Base-by-base conservation (phyloP, 1,284 basidiomycete genomes). In the Leccinum discolor region DNA sequence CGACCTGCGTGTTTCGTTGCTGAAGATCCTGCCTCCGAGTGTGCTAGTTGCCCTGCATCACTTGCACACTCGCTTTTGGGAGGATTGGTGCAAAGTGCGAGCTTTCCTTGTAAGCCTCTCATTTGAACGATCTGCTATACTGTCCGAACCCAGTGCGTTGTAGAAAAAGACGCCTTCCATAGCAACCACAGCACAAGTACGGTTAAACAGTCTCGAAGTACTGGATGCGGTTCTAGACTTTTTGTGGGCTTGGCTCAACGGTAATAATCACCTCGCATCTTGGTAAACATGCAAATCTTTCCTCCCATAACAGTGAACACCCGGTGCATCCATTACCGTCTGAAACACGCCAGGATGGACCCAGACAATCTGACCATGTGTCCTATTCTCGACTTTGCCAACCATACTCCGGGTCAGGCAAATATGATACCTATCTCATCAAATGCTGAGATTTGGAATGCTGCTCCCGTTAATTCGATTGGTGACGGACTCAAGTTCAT, bases 161-260 rank as follows among this genome's bases (percentile, higher is more conserved):
- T 50, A 72, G 70, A 65, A 65, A 62, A 67, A 14, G 14, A 67
- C 61, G 40, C 63, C 67, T 14, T 64, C 54, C 16, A 61, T 66
- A 29, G 26, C 56, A 16, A 10, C 21, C 32, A 42, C n/a, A n/a
- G 18, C 16, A 58, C 66, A 58, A 38, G n/a, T 57, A 8, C 18
- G 56, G 65, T 29, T 35, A 18, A 54, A 26, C 14, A 64, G 63
- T 35, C 67, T 79, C 12, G 72, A 73, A 12, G 61, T 60, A 32
- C 35, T 29, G 10, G 64, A 62, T 44, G 35, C 47, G 12, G 50
- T 64, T 35, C 62, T 68, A 64, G 64, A 65, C 69, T 91, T 87
- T 68, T 76, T 93, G 8, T 96, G 94, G 94, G 92, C 86, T 8
- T 96, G 95, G 95, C 83, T 96, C 21, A 95, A 89, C 74, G 92